A percentile compares a stretch with the other conserved stretches of the same genome.
phyloP scores from a whole-genome alignment of 768 basidiomycete genomes.

The Lactarius quietus region DNA sequence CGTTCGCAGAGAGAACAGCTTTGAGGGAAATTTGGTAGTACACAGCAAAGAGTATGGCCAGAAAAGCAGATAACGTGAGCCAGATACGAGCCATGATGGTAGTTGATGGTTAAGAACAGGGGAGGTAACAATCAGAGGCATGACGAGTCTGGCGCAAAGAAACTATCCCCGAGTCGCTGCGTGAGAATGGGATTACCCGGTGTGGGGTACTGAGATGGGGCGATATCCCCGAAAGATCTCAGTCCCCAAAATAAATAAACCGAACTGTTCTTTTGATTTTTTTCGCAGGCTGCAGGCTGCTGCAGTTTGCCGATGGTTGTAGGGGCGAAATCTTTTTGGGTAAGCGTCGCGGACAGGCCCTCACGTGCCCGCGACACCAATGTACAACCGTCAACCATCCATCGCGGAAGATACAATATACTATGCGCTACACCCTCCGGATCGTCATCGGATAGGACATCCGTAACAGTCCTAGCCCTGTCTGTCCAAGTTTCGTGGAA shows the following conservation, averaged over 20 bases:
- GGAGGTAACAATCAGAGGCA: background rate
- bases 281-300: no score
- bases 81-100: slow-evolving; percentile 12
- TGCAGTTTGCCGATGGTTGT: no score
- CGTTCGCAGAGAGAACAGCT: slow-evolving; percentile 41
- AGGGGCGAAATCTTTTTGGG: no score
- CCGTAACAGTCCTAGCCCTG: slow-evolving; percentile 61
- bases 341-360: no score
- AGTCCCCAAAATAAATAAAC: no score
- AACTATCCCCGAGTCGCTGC: no score
- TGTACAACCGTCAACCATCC: slow-evolving; percentile 70
- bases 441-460: slow-evolving; percentile 51
- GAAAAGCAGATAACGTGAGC: slow-evolving; percentile 28
- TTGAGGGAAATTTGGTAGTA: slow-evolving; percentile 48
- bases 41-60: slow-evolving; percentile 41
- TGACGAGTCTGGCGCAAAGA: no score
- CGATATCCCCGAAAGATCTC: no score
- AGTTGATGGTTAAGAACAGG: background rate
- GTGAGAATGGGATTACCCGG: no score
- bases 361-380: slow-evolving; percentile 19
- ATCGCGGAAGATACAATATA: slow-evolving; percentile 86
- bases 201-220: no score
- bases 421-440: slow-evolving; percentile 66
- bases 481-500: slow-evolving; percentile 59
- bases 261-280: no score